phyloP scores from a whole-genome alignment of 345 rosid genomes.

The Firmiana major region DNA sequence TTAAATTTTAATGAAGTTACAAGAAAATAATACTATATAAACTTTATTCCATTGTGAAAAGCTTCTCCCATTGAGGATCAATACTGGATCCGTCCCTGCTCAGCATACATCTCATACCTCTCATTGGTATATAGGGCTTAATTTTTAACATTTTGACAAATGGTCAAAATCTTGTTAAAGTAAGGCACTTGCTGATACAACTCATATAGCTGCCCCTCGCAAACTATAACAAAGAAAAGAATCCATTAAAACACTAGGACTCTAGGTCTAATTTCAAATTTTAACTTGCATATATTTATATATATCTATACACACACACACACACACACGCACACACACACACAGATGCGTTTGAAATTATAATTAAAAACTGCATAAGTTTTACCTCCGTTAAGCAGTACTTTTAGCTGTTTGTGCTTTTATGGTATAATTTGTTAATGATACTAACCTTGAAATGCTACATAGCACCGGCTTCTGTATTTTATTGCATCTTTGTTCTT shows the following conservation, averaged over 20 bases:
- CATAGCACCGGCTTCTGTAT: not conserved
- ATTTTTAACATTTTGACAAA: not conserved
- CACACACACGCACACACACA: too few species aligned
- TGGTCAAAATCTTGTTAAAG: not conserved
- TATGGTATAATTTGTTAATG: slow-evolving; percentile 5
- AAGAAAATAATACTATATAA: too few species aligned
- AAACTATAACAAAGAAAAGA: not conserved
- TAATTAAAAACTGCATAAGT: not conserved
- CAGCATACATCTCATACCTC: not conserved
- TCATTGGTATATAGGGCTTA: not conserved
- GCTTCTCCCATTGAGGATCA: too few species aligned
- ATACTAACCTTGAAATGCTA: not conserved
- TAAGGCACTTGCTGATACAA: not conserved
- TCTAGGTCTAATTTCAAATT: not conserved
- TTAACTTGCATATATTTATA: not conserved
- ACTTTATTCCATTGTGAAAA: too few species aligned
- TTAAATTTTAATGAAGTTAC: too few species aligned
- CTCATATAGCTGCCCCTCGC: not conserved
- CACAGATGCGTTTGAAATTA: not conserved
- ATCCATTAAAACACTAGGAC: not conserved
- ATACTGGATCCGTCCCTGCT: not conserved
- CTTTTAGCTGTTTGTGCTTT: not conserved
- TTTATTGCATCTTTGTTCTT: not conserved
- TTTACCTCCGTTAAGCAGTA: not conserved
- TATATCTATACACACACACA: too few species aligned